These are phyloP conservation scores for Penicillium sp. DNA, from an alignment of 2,329 filamentous ascomycete species.

Conservation along the genomic window DNA sequence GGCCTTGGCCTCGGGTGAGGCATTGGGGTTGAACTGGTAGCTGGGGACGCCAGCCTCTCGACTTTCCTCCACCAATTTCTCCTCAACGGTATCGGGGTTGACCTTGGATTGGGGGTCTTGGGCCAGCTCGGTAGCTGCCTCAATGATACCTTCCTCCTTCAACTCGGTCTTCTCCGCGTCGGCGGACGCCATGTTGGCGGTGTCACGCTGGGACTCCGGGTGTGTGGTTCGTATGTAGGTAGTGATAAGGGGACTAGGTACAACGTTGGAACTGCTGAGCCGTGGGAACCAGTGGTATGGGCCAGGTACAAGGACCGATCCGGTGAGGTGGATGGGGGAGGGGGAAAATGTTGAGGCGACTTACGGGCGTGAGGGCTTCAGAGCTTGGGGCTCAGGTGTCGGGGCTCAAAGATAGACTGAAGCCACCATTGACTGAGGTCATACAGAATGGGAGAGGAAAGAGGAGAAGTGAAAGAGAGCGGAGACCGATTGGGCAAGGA, in stretches of 20 bases:
- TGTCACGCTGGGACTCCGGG: not conserved
- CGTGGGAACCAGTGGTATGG: not conserved
- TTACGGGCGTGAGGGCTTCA: not conserved
- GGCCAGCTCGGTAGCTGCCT: conserved; percentile 56
- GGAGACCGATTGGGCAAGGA: conserved; percentile 6
- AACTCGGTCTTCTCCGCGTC: conserved; percentile 54
- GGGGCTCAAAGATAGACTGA: not conserved
- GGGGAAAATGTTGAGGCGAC: not conserved
- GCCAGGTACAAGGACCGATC: not conserved
- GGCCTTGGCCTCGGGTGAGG: conserved; percentile 74
- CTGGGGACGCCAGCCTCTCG: conserved; percentile 72
- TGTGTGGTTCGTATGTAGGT: not conserved
- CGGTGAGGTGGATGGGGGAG: not conserved
- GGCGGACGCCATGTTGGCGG: conserved; percentile 29
- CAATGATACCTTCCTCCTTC: conserved; percentile 73
- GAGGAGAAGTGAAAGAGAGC: conserved; percentile 7
- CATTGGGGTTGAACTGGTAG: conserved; percentile 82
- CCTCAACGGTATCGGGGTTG: conserved; percentile 65
- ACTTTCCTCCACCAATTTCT: conserved; percentile 69
- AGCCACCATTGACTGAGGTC: not conserved
- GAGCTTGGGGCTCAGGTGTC: not conserved
- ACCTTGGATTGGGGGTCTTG: conserved; percentile 61
- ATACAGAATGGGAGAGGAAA: not conserved
- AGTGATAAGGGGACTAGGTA: not conserved
- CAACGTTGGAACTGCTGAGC: not conserved